Evolutionary conservation across 768 basidiomycete species (phyloP), one percentile per base, ranked within the genome.

Genomic region (Auriscalpium vulgare): DNA sequence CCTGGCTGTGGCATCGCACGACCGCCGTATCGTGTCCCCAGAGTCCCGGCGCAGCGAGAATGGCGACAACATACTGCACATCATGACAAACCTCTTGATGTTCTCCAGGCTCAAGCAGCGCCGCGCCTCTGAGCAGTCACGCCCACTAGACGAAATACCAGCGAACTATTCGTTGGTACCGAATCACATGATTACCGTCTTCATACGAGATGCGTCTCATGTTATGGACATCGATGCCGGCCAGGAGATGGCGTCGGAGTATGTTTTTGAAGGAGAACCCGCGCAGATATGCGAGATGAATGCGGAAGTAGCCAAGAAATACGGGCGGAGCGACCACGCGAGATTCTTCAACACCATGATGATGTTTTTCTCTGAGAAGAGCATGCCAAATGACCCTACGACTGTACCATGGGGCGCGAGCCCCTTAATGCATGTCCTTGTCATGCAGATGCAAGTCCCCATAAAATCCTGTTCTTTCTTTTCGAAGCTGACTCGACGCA

Each of bases 41-140:
- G 76, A 77, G 50, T 65, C 68, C 4, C 74, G 75, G 51, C 75
- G 72, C 36, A 69, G 72, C 10, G 80, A 79, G 52, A 78, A 79
- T 44, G 76, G 76, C 10, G 75, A 80, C 51, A 80, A 82, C 61
- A 83, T 87, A 35, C 65, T 85, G n/a, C 80, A 85, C 13, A 81
- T 87, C 58, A 87, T 89, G 87, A 88, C 87, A 4, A 88, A 87
- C 63, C 71, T 90, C 1, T 74, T 89, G 54, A 82, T 84, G 0
- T 75, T 82, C 54, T 79, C 82, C 11, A 79, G 78, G 56, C 74
- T 61, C 19, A 66, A 77, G 76, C 84, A 13, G 71, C 77, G 40
- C 74, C 79, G 48, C 63, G 63, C 71, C 75, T 60, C 71, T 76
- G 44, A 81, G 84, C 67, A 74, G 73, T 61, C 59, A 2, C 59